Evolutionary conservation across 2,329 filamentous ascomycete genomes (phyloP).

Genomic region (Xylariaceae sp.): DNA sequence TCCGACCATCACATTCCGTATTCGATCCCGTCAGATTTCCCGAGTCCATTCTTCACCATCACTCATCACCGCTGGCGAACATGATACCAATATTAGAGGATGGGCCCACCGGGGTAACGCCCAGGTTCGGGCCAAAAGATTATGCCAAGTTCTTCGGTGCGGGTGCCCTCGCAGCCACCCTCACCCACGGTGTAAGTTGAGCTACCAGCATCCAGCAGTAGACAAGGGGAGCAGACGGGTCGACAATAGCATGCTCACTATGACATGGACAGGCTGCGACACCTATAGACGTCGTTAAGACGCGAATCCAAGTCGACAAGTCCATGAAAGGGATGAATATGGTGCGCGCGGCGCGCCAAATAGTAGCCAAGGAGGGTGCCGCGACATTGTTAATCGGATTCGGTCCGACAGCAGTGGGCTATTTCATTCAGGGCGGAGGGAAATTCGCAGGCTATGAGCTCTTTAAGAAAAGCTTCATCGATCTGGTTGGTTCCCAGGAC

Average conservation of each 20-base stretch:
- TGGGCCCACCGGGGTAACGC: constrained; percentile 27
- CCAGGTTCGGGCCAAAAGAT: constrained; percentile 39
- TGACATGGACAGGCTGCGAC: constrained; percentile 41
- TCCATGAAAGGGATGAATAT: constrained; percentile 78
- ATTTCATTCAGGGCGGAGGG: constrained; percentile 83
- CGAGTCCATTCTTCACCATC: not conserved
- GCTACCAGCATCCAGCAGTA: not conserved
- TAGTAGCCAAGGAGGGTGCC: constrained; percentile 73
- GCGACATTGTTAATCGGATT: constrained; percentile 76
- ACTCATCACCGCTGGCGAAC: not conserved
- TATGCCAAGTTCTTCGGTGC: constrained; percentile 51
- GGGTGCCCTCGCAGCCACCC: constrained; percentile 47
- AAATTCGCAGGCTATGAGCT: constrained; percentile 92
- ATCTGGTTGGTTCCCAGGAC: constrained; percentile 53
- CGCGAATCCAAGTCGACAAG: constrained; percentile 84
- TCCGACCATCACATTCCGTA: not conserved
- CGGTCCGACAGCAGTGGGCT: constrained; percentile 79
- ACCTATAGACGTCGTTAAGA: constrained; percentile 72
- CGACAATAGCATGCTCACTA: not conserved
- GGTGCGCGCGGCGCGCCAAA: constrained; percentile 71
- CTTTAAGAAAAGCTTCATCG: constrained; percentile 86
- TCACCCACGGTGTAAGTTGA: constrained; percentile 44
- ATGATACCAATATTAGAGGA: constrained; percentile 20
- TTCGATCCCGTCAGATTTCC: not conserved
- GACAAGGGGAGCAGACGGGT: not conserved